These are phyloP conservation scores for Penicillium sp. DNA, from an alignment of 2,329 filamentous ascomycete species.

Conservation along the genomic window DNA sequence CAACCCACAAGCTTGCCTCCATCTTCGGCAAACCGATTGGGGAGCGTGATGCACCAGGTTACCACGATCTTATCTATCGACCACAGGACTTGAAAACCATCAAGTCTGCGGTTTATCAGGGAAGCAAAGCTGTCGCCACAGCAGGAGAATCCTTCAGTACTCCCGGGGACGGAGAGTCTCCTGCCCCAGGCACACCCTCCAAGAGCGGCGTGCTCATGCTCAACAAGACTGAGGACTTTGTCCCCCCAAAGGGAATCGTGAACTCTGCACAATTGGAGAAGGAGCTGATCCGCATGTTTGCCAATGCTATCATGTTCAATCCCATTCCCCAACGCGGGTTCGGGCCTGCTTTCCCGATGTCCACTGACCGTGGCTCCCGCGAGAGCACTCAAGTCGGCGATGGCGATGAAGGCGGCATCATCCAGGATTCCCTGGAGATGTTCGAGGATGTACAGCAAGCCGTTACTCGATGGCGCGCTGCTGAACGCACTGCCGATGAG, in stretches of 20 bases:
- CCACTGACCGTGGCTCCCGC: conserved; percentile 42
- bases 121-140: conserved; percentile 46
- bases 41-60: conserved; percentile 74
- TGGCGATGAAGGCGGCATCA: conserved; percentile 80
- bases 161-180: conserved; percentile 59
- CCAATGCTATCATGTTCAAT: conserved; percentile 98
- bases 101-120: conserved; percentile 65
- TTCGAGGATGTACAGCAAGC: conserved; percentile 82
- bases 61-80: conserved; percentile 71
- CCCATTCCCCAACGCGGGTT: conserved; percentile 74
- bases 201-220: conserved; percentile 47
- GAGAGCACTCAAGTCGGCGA: conserved; percentile 59
- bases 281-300: conserved; percentile 94
- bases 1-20: conserved; percentile 74
- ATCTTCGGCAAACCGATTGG: conserved; percentile 77
- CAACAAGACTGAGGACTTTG: conserved; percentile 70
- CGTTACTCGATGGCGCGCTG: conserved; percentile 73
- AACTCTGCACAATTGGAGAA: conserved; percentile 91
- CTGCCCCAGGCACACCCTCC: conserved; percentile 38
- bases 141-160: conserved; percentile 65
- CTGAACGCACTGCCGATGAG: conserved; percentile 56
- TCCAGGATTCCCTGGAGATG: conserved; percentile 87
- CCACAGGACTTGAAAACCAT: conserved; percentile 79
- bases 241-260: conserved; percentile 86
- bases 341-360: conserved; percentile 61